A percentile compares a stretch with the other conserved stretches of the same genome.
These are phyloP conservation scores for Fusarium robinianum DNA, from an alignment of 2,329 filamentous ascomycete genomes.

Conservation along the genomic window DNA sequence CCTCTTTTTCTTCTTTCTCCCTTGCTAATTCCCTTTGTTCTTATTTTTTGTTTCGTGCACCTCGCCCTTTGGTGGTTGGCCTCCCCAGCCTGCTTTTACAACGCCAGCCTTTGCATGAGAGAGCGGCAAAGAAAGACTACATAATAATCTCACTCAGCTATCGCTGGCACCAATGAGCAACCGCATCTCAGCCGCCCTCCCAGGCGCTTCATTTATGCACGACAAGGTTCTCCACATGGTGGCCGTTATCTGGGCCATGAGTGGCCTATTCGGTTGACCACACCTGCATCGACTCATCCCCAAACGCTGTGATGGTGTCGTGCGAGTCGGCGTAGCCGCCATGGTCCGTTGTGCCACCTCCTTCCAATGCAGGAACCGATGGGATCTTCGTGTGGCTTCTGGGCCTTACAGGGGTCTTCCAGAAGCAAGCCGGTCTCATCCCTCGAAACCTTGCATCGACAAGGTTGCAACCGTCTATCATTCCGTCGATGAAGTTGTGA, in stretches of 20 bases:
- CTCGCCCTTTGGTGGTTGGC: conserved; percentile 1
- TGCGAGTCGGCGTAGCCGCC: conserved; percentile 13
- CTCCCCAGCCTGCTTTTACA: neutral
- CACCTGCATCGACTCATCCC: conserved; percentile 23
- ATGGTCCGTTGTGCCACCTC: conserved; percentile 13
- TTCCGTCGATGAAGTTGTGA: conserved; percentile 8
- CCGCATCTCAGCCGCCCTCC: neutral
- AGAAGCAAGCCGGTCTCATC: conserved; percentile 5
- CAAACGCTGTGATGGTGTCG: conserved; percentile 5
- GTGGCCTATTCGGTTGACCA: conserved; percentile 22
- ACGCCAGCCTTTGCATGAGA: neutral
- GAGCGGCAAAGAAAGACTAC: neutral
- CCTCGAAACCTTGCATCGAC: conserved; percentile 26
- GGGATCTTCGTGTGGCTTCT: neutral
- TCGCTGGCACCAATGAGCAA: conserved; percentile 22
- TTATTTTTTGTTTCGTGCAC: no score
- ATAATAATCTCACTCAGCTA: no score
- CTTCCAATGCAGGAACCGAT: conserved; percentile 38
- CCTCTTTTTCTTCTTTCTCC: no score
- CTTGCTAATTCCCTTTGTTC: no score
- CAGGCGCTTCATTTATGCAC: conserved; percentile 6
- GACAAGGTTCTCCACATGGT: conserved; percentile 9
- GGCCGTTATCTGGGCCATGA: conserved; percentile 9
- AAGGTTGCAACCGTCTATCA: conserved; percentile 1
- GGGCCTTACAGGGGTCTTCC: neutral